Base-by-base conservation (phyloP, 1,284 basidiomycete genomes). In the Porodaedalea pini region DNA sequence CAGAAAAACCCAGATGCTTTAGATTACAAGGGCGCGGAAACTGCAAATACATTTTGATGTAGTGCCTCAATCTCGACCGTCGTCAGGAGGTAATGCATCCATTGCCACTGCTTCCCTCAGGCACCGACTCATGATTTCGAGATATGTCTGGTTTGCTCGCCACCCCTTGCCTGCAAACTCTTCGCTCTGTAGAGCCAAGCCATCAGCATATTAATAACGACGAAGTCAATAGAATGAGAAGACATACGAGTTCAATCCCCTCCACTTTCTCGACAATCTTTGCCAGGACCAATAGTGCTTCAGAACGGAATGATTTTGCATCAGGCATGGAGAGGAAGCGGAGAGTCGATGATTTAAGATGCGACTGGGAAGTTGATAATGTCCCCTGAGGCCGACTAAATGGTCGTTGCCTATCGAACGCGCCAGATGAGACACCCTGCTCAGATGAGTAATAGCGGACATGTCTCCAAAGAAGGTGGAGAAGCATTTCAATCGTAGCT, bases 401-500 rank as follows among this genome's bases (percentile, higher is more conserved):
- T 40, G 54, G 50, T 17, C 31, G 36, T 15, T 51, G 57, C 11
- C 47, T 21, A 39, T 43, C 47, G 1, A 40, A n/a, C 7, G 17
- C 32, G 29, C n/a, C 8, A 10, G 36, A 4, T 29, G 37, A 51
- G 11, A 54, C 39, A 27, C 48, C 21, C 13, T 40, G 39, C 32
- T 49, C 54, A 13, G 58, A 56, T 13, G 76, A 68, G 64, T 86
- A 90, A 62, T 81, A 81, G 17, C 83, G 78, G 37, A 95, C 68
- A 68, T 98, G 94, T 32, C 93, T 80, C 87, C 92, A 95, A 10
- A 94, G 76, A 25, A 97, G 76, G 4, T 97, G 77, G 5, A 97
- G 75, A 5, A 92, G 71, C 76, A 94, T 89, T 71, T 97, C 94
- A 49, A 88, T 75, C 47, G 87, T 85, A 62, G 85, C 91, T 88